These are phyloP conservation scores for Friedmanniomyces simplex DNA, from an alignment of 495 filamentous ascomycete species.

Conservation along the genomic window DNA sequence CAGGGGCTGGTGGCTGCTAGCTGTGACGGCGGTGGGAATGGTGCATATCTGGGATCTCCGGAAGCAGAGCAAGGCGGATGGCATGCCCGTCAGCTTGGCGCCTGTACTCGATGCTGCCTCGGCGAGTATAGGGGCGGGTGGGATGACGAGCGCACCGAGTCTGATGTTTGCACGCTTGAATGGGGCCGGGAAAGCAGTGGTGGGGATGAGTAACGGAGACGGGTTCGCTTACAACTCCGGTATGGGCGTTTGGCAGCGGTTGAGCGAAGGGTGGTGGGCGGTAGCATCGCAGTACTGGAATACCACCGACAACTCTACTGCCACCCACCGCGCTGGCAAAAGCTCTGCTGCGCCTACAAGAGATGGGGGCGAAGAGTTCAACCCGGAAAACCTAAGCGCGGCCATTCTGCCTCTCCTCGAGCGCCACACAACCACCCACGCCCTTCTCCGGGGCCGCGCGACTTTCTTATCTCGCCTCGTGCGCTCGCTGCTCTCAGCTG, in stretches of 20 bases:
- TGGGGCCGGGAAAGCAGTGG: slow-evolving; percentile 67
- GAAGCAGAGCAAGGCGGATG: slow-evolving; percentile 64
- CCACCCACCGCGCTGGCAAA: slow-evolving; percentile 7
- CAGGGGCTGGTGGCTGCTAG: slow-evolving; percentile 78
- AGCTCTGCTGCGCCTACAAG: slow-evolving; percentile 30
- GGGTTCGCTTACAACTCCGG: slow-evolving; percentile 75
- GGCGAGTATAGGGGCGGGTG: slow-evolving; percentile 56
- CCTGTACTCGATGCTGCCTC: slow-evolving; percentile 83
- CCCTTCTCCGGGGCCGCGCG: slow-evolving; percentile 80
- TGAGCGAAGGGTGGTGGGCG: slow-evolving; percentile 96
- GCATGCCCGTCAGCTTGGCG: slow-evolving; percentile 75
- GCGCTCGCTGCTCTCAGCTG: slow-evolving; percentile 69
- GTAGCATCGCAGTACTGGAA: slow-evolving; percentile 98
- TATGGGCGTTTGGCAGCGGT: slow-evolving; percentile 87
- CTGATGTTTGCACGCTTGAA: slow-evolving; percentile 87
- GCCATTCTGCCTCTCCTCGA: slow-evolving; percentile 90
- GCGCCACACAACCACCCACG: slow-evolving; percentile 86
- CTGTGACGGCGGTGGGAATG: slow-evolving; percentile 77
- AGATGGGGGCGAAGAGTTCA: slow-evolving; percentile 36
- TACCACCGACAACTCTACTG: slow-evolving; percentile 47
- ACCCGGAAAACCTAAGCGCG: slow-evolving; percentile 61
- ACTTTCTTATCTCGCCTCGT: slow-evolving; percentile 82
- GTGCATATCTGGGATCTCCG: slow-evolving; percentile 92
- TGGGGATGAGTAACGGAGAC: slow-evolving; percentile 85
- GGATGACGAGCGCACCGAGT: slow-evolving; percentile 58